Base-by-base conservation (phyloP, 129 eudicot genomes). In the Chrysanthemum seticuspe region DNA sequence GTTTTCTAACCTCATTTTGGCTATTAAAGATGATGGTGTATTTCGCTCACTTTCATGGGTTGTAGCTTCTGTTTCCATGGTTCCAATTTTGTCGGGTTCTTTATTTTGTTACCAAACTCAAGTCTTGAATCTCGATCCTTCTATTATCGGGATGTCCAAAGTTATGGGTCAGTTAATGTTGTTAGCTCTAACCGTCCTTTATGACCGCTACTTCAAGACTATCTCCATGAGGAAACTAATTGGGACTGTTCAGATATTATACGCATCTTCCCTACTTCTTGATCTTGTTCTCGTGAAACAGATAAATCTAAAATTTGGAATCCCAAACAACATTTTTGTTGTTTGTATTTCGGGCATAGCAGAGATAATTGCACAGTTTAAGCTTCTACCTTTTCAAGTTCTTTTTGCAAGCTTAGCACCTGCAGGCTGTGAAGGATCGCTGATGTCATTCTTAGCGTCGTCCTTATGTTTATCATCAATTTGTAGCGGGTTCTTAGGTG, bases 101-200 rank as follows among this genome's bases (percentile, higher is more conserved):
- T 52, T 94, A 31, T 94, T 94, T 78, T 94, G 99, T 79, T 94
- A 94, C 78, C 99, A 94, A 76, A 90, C 91, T 8, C 99, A 94
- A 74, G 79, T 75, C 62, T 75, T 94, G 68, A 85, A 83, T 83
- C 94, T 94, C 15, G 88, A 86, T 44, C 91, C 97, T 11, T 90
- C 78, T 0, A 54, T 90, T 16, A 83, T 94, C 0, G 99, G 99
- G 27, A 81, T 90, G 89, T 90, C 99, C 0, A 83, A 87, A 70
- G 99, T 94, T 51, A 82, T 65, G 5, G 89, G 99, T 10, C 99
- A 94, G 52, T 44, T 88, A 52, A 56, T 90, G 79, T 85, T 94
- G 70, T 83, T 94, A 56, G 79, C 82, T 6, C 57, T 81, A 64
- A 67, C 96, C 2, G 48, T 90, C 7, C 80, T 94, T 16, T 94